Evolutionary conservation across 371 early-diverging fungal genomes (phyloP), one percentile per base, ranked within the genome.

Genomic region (Zychaea mexicana): DNA sequence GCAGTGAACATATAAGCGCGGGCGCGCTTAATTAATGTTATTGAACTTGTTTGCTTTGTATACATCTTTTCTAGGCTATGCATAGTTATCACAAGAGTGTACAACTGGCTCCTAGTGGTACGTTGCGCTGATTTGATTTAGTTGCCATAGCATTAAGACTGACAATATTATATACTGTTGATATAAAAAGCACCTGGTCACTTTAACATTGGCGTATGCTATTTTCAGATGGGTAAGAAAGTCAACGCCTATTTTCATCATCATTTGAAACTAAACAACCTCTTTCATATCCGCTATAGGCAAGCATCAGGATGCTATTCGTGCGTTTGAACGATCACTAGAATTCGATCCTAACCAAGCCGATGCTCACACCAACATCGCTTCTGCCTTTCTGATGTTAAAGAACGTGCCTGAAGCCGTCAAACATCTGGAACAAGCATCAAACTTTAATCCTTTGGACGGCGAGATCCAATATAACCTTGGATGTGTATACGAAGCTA

Each of bases 361-460:
- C 0, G 95, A 95, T 73, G 92, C 89, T 19, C 92, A 92, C 62
- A 91, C 92, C 65, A 95, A 94, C 71, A 73, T 93, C 28, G 95
- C 93, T 2, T 91, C 89, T n/a, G 82, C 88, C 7, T 86, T 88
- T 56, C 83, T 90, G 49, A 82, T 91, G 73, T 63, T 85, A 32
- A 82, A 88, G 54, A 80, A 87, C 27, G 83, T 90, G 56, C 28
- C 71, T n/a, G 73, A 73, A 7, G 92, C 94, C 0, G 61, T 92
- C 31, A 69, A 62, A 17, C 91, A 92, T 68, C 80, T 92, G 60
- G 79, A 85, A 65, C 81, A 85, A 31, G 95, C 95, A 2, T 77
- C 87, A 24, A 82, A 85, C 53, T 78, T 94, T 52, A 82, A 86
- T 27, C 93, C 94, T 2, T 60, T 85, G 27, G 90, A 90, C 60